Base-by-base conservation (phyloP, 768 basidiomycete species). In the Boletales sp. region DNA sequence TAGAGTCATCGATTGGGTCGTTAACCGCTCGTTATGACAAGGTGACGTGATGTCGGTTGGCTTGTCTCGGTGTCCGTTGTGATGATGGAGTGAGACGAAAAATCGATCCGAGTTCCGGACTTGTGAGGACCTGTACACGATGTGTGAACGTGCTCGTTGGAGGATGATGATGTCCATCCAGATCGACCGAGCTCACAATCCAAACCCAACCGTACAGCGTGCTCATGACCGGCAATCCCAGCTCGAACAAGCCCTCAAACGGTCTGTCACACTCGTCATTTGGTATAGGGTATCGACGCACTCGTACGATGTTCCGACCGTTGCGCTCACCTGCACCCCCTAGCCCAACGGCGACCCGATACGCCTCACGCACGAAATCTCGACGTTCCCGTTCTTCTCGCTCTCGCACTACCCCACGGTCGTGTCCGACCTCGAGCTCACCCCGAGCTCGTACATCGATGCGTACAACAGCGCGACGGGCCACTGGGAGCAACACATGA, bases 401-500 rank as follows among this genome's bases (percentile, higher is more conserved):
- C 71, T 87, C 8, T 74, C 78, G 5, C 72, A 75, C 21, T 73
- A 84, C 53, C 64, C 72, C 8, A 67, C 76, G 8, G 70, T 87
- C 49, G 72, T 81, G 4, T 62, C 70, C 12, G 81, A 83, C 55
- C 74, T 87, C 18, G 78, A 77, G 8, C 70, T 87, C 14, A 70
- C 71, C 0, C 47, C 72, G 1, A 64, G 67, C 12, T 78, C 82
- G 3, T 86, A 80, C 58, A 69, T 87, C 39, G 86, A 87, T 54
- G 73, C 80, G 3, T 87, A 76, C 61, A 77, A 82, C 49, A 70
- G 75, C 8, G 51, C 60, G 2, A 74, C 81, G 0, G 70, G 76
- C 0, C 77, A 82, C 47, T 87, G 86, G 86, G 84, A 85, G 45
- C 84, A 86, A 52, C 83, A 86, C 57, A 71, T 76, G 35, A 75